phyloP scores from a whole-genome alignment of 2,329 filamentous ascomycete species.

The Hortaea sp. region DNA sequence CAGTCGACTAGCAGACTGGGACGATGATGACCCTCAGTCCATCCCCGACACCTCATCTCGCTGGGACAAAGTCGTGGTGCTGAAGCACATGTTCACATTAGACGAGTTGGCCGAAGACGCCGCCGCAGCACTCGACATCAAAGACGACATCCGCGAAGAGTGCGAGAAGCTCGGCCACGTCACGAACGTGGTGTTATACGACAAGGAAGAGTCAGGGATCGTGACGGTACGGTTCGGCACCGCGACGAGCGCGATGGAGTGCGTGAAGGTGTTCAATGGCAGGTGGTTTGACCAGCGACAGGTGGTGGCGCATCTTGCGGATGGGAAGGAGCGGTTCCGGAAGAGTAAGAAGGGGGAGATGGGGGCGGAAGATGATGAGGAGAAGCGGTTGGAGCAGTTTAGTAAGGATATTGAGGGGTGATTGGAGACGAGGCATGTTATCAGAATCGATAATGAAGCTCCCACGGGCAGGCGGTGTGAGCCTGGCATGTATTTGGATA shows the following conservation, averaged over 20 bases:
- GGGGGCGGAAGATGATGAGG: slow-evolving; percentile 8
- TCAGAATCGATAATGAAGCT: no score
- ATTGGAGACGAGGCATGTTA: background rate
- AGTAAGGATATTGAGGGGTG: slow-evolving; percentile 14
- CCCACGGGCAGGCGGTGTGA: no score
- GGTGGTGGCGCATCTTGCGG: slow-evolving; percentile 48
- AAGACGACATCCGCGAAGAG: slow-evolving; percentile 86
- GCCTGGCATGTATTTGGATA: no score
- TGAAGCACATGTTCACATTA: slow-evolving; percentile 90
- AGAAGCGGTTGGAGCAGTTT: slow-evolving; percentile 15
- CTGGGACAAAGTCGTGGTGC: slow-evolving; percentile 72
- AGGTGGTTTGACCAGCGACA: slow-evolving; percentile 64
- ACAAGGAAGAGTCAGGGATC: slow-evolving; percentile 74
- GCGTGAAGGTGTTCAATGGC: slow-evolving; percentile 62
- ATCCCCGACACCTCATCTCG: slow-evolving; percentile 46
- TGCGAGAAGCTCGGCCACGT: slow-evolving; percentile 78
- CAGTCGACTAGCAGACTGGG: slow-evolving; percentile 89
- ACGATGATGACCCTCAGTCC: slow-evolving; percentile 61
- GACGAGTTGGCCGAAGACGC: slow-evolving; percentile 77
- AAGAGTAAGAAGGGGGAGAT: slow-evolving; percentile 43
- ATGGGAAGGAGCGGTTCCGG: slow-evolving; percentile 60
- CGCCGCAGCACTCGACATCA: slow-evolving; percentile 76
- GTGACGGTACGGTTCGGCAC: slow-evolving; percentile 75
- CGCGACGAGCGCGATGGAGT: slow-evolving; percentile 59
- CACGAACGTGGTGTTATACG: slow-evolving; percentile 84